Base-by-base conservation (phyloP, 345 rosid genomes). In the Salix arbutifolia region DNA sequence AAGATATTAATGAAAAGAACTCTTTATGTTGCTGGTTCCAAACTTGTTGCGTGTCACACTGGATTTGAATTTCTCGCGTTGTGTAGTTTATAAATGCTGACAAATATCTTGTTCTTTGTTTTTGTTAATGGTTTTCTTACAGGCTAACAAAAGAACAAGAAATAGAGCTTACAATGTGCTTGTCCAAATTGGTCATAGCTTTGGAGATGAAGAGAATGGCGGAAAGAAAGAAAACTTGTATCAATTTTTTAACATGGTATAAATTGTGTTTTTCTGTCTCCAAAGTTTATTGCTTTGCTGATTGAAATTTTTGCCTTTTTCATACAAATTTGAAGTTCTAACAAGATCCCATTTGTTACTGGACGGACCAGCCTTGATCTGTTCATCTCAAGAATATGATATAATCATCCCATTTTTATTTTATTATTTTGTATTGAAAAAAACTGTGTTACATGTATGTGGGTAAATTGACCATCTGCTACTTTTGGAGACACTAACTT, bases 81-180 rank as follows among this genome's bases (percentile, higher is more conserved):
- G 37, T 70, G 53, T 40, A 23, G 14, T 60, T 73, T 25, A 73
- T 72, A 31, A 33, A 58, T 30, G 35, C 26, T 16, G 6, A n/a
- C 64, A 78, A 38, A 75, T 38, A 25, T 19, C 18, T 76, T 71
- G 26, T 50, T 38, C 42, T 37, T 70, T 69, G 42, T 30, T 46
- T 23, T 25, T 19, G 10, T 60, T 19, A 67, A 50, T 74, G 70
- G 53, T 66, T 66, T 71, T 58, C 31, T 50, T 83, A 70, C 88
- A 96, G 99, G 92, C 89, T 50, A 96, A 92, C 79, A 93, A 90
- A 78, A 93, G 84, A 83, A 93, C 97, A 35, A 96, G 99, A 88
- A 93, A 84, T 85, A 93, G 96, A 85, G 98, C 99, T 68, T 93
- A 92, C 65, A 97, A 91, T 40, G 87, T 96, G 60, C 97, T 96